phyloP scores from a whole-genome alignment of 441 rosid species.

The Francoa sonchifolia region DNA sequence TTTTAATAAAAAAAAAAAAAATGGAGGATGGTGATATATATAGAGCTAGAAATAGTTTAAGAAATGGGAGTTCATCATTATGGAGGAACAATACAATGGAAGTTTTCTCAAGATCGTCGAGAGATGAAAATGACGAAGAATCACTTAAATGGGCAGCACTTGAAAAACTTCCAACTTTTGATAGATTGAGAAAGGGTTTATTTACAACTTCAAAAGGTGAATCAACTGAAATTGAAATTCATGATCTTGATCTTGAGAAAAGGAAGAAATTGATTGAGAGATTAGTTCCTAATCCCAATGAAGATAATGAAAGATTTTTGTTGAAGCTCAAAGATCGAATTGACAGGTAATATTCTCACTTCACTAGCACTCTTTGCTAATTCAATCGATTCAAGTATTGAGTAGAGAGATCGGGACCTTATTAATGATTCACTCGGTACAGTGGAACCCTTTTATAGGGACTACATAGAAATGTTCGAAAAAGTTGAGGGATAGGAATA shows the following conservation, averaged over 20 bases:
- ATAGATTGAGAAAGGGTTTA: conserved; percentile 31
- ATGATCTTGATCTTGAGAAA: conserved; percentile 28
- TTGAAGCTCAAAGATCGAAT: conserved; percentile 36
- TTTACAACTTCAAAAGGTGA: conserved; percentile 24
- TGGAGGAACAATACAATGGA: conserved; percentile 27
- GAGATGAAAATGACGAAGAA: conserved; percentile 35
- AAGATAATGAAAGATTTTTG: conserved; percentile 51
- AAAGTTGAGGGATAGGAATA: too few relatives aligned
- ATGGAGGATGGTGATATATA: conserved; percentile 24
- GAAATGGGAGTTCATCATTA: conserved; percentile 19
- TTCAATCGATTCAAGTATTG: neutral
- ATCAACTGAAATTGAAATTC: conserved; percentile 32
- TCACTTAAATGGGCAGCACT: conserved; percentile 45
- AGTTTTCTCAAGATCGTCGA: too few relatives aligned
- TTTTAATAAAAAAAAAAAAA: too few relatives aligned
- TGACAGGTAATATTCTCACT: conserved; percentile 49
- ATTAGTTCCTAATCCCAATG: conserved; percentile 26
- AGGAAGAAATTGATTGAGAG: conserved; percentile 37
- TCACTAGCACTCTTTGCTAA: too few relatives aligned
- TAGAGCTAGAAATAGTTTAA: conserved; percentile 17
- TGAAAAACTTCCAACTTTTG: conserved; percentile 38
- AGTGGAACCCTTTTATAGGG: neutral
- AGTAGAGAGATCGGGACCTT: neutral
- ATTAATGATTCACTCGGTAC: neutral
- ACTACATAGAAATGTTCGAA: too few relatives aligned